Evolutionary conservation across 2,329 filamentous ascomycete species (phyloP).

Genomic region (Ascochyta rabiei): DNA sequence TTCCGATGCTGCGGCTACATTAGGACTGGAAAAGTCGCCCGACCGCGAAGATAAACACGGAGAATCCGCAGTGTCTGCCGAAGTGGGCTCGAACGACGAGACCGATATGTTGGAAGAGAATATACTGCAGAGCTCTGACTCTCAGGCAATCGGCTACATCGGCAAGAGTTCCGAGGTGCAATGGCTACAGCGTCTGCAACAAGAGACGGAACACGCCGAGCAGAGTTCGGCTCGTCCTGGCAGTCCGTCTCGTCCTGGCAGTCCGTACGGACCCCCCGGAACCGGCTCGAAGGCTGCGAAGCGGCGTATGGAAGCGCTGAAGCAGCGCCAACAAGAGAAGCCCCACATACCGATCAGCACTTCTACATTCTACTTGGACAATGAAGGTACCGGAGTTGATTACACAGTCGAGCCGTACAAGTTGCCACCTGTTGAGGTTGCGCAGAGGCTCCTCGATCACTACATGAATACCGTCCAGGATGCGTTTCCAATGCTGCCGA

Average conservation of each 20-base stretch:
- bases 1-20: neutral
- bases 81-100: neutral
- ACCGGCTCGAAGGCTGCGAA: neutral
- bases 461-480: constrained; percentile 39
- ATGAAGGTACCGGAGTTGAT: neutral
- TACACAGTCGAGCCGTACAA: constrained; percentile 18
- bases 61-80: neutral
- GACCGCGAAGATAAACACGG: neutral
- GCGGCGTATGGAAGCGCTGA: neutral
- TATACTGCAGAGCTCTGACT: neutral
- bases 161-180: neutral
- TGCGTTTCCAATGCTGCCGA: constrained; percentile 30
- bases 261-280: neutral
- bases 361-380: neutral
- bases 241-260: neutral
- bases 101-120: neutral
- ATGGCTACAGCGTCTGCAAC: neutral
- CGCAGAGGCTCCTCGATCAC: constrained; percentile 31
- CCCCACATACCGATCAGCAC: neutral
- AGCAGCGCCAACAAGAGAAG: neutral
- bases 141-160: neutral
- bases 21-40: neutral
- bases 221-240: neutral
- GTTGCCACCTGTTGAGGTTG: constrained; percentile 34
- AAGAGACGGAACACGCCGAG: neutral